These are phyloP conservation scores for Papiliotrema nemorosa DNA, from an alignment of 1,284 basidiomycete species.

Conservation along the genomic window DNA sequence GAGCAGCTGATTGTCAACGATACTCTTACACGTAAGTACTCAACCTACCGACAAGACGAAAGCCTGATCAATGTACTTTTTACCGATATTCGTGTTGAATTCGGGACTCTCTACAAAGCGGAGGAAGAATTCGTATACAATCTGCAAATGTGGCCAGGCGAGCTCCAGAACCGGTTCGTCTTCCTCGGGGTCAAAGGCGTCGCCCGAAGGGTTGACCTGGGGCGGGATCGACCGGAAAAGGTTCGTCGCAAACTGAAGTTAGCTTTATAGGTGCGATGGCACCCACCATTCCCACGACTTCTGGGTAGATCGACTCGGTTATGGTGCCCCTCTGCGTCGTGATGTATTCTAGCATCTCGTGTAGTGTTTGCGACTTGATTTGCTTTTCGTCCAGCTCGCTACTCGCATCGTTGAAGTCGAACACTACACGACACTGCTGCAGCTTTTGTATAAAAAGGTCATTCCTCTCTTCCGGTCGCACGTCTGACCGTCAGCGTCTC, in stretches of 20 bases:
- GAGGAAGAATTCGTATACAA: slow-evolving; percentile 99
- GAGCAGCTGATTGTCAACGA: slow-evolving; percentile 59
- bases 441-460: slow-evolving; percentile 93
- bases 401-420: slow-evolving; percentile 98
- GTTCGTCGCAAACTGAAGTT: slow-evolving; percentile 81
- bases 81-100: slow-evolving; percentile 97
- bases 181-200: slow-evolving; percentile 99
- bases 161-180: slow-evolving; percentile 98
- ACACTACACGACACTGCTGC: slow-evolving; percentile 91
- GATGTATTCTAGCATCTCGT: slow-evolving; percentile 99
- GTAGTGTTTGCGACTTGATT: slow-evolving; percentile 94
- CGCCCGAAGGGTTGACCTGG: slow-evolving; percentile 94
- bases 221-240: slow-evolving; percentile 99
- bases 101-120: slow-evolving; percentile 97
- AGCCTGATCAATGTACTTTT: slow-evolving; percentile 93
- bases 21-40: not conserved
- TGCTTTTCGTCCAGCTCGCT: slow-evolving; percentile 95
- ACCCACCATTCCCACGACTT: slow-evolving; percentile 95
- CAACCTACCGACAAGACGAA: slow-evolving; percentile 72
- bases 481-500: slow-evolving; percentile 60
- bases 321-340: slow-evolving; percentile 95
- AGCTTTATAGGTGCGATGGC: not conserved
- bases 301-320: slow-evolving; percentile 96
- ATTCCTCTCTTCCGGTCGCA: slow-evolving; percentile 79
- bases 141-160: slow-evolving; percentile 98